Conservation (phyloP, 108 stramenopile species). For the Tribonema minus region DNA sequence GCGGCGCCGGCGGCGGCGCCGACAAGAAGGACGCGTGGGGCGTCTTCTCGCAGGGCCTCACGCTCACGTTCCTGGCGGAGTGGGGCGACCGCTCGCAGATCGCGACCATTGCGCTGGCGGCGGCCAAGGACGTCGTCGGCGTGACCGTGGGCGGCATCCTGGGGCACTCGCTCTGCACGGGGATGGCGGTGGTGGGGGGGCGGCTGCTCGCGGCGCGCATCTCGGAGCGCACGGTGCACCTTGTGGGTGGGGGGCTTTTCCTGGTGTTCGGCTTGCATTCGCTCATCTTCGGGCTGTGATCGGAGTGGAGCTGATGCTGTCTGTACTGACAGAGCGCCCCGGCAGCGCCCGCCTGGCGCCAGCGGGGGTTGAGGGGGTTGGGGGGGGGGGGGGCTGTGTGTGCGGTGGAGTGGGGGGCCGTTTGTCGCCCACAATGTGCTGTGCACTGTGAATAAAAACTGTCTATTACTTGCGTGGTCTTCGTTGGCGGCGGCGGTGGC, state of each 20-base stretch:
- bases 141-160: constrained; percentile 88
- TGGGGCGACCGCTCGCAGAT: constrained; percentile 99
- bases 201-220: constrained; percentile 89
- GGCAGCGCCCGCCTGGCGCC: too few species aligned
- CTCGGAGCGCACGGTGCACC: constrained; percentile 82
- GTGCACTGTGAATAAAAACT: too few species aligned
- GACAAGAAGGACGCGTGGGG: too few species aligned
- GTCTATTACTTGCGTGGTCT: too few species aligned
- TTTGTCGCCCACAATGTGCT: too few species aligned
- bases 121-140: constrained; percentile 90
- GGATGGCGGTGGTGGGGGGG: constrained; percentile 78
- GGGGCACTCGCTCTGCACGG: constrained; percentile 97
- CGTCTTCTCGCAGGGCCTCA: constrained; percentile 71
- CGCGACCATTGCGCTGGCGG: constrained; percentile 95
- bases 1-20: too few species aligned
- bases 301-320: too few species aligned
- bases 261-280: constrained; percentile 86
- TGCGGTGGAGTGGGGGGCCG: too few species aligned
- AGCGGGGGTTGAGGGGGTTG: too few species aligned
- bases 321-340: too few species aligned
- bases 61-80: constrained; percentile 96
- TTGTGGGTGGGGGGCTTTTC: constrained; percentile 85
- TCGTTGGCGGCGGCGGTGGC: too few species aligned
- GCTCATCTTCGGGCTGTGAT: constrained; percentile 49
- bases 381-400: too few species aligned